Conservation (phyloP, 225 moss, liverwort and hornwort species). For the Marchantia paleacea region DNA sequence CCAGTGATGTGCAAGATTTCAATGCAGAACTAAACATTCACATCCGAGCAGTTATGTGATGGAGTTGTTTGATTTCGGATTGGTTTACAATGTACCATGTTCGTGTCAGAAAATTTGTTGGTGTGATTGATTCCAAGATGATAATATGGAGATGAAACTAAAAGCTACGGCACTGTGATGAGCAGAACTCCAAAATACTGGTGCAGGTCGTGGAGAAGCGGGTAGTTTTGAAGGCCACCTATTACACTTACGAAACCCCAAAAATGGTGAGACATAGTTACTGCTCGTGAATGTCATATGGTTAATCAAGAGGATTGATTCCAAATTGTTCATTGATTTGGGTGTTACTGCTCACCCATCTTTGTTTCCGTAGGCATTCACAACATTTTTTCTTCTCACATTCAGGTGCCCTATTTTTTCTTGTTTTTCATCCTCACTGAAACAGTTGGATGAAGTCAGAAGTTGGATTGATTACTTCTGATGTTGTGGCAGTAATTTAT, state of each 20-base stretch:
- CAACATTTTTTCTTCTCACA: not conserved
- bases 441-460: too few relatives aligned
- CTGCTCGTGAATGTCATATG: not conserved
- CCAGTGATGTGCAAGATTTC: too few relatives aligned
- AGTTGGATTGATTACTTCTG: too few relatives aligned
- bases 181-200: not conserved
- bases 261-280: slow-evolving; percentile 1
- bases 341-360: not conserved
- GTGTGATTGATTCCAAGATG: not conserved
- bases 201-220: not conserved
- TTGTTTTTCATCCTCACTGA: not conserved
- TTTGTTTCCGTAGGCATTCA: not conserved
- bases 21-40: too few relatives aligned
- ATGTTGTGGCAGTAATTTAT: too few relatives aligned
- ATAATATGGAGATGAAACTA: not conserved
- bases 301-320: too few relatives aligned
- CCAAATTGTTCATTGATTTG: not conserved
- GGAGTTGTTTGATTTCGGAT: too few relatives aligned
- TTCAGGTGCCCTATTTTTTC: not conserved
- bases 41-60: too few relatives aligned
- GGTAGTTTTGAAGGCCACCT: not conserved
- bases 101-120: not conserved
- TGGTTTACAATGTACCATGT: too few relatives aligned
- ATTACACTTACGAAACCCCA: slow-evolving; percentile 14
- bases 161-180: not conserved